These are phyloP conservation scores for Microglena sp. DNA, from an alignment of 139 green algal genomes.

Conservation along the genomic window DNA sequence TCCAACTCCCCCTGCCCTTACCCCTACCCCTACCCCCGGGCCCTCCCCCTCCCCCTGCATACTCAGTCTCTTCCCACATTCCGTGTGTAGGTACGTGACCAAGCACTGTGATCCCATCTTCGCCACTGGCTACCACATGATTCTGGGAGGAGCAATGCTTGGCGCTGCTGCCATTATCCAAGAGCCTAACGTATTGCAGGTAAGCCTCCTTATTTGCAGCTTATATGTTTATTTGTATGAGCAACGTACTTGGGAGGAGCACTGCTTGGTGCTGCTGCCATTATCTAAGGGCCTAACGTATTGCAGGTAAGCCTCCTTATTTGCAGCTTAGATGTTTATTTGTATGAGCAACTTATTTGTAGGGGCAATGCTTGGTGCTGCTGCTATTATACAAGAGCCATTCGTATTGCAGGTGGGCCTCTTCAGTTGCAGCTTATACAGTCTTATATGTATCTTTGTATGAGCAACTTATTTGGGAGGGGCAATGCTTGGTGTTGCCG, in stretches of 20 bases:
- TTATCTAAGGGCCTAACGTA: conserved; percentile 10
- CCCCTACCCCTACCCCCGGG: too few species aligned
- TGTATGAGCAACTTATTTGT: conserved; percentile 46
- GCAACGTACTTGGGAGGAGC: conserved; percentile 75
- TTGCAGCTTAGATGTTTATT: not conserved
- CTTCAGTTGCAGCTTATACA: not conserved
- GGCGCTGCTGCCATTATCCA: conserved; percentile 17
- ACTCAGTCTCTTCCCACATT: too few species aligned
- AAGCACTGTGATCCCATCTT: conserved; percentile 81
- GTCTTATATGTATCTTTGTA: not conserved
- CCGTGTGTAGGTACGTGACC: conserved; percentile 65
- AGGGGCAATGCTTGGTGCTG: conserved; percentile 55
- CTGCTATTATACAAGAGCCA: conserved; percentile 13
- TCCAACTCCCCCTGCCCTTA: too few species aligned
- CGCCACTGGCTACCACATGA: conserved; percentile 97
- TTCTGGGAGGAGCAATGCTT: conserved; percentile 80
- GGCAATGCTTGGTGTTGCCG: conserved; percentile 46
- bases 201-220: not conserved
- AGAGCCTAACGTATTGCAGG: conserved; percentile 10
- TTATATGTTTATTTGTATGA: not conserved
- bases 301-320: not conserved
- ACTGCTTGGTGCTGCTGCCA: conserved; percentile 40
- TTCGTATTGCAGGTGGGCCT: not conserved
- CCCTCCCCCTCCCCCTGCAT: too few species aligned
- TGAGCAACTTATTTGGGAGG: conserved; percentile 69